Evolutionary conservation across 805 yeast species (phyloP), one percentile per base, ranked within the genome.

Genomic region (Candida ipomoeae): DNA sequence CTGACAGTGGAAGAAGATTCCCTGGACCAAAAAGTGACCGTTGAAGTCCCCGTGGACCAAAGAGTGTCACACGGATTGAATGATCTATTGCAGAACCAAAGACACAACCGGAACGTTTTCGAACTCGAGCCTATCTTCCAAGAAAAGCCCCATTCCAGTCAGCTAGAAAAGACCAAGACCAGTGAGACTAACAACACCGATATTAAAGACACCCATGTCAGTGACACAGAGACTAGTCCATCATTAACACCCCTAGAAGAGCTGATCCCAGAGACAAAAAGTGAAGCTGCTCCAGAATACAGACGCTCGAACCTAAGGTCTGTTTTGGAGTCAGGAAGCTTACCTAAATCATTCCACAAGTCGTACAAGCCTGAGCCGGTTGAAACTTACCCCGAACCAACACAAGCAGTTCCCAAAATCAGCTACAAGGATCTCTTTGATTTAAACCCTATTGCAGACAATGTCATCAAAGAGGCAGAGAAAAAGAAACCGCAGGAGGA

Each of bases 391-490:
- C 46, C 46, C 17, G 46, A 44, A 31, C 46, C 46, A 15, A 21
- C 39, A 18, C 33, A 15, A 13, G 40, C 26, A 17, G 46, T 35
- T 15, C 14, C 46, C 40, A 44, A 44, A 23, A 44, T 44, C 46
- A 44, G 40, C 34, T 44, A 44, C 34, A 44, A 44, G 18, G 29
- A 44, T 20, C 32, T 44, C 7, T 35, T 44, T 13, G 46, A 36
- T 5, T 8, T 21, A 18, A 44, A 35, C 7, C 23, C 40, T n/a
- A 15, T 6, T 11, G 15, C 40, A 7, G 40, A 26, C 7, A 44
- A 5, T 17, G 46, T 23, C 33, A 15, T 39, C 31, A 29, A 40
- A 20, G 34, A 23, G 10, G 13, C 6, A 40, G 40, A 44, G 21
- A 35, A 44, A 8, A 35, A 34, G n/a, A 5, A 7, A 18, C 45